phyloP scores from a whole-genome alignment of 78 protist species.

The Monosiga brevicollis region DNA sequence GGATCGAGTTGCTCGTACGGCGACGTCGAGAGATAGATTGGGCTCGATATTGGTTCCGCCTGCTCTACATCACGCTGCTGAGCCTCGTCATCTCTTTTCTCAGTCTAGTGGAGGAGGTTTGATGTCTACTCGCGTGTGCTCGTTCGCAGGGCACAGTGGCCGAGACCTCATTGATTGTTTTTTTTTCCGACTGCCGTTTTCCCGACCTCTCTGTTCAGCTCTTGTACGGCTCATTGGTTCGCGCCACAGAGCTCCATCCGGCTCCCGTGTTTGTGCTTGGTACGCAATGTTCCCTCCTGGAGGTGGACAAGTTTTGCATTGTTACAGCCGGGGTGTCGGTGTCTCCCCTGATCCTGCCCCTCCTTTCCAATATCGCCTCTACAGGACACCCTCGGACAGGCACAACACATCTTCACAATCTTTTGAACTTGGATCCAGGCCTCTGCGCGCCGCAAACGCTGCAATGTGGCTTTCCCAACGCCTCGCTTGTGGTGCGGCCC shows the following conservation, averaged over 20 bases:
- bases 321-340: too few species aligned
- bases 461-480: background rate
- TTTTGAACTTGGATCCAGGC: background rate
- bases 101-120: background rate
- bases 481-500: background rate
- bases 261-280: background rate
- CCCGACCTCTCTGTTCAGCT: background rate
- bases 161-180: background rate
- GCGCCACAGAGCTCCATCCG: background rate
- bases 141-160: too few species aligned
- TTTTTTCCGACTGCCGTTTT: background rate
- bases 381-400: background rate
- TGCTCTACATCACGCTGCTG: background rate
- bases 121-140: too few species aligned
- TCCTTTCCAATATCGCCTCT: background rate
- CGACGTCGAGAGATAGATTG: background rate
- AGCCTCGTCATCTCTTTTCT: background rate
- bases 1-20: background rate
- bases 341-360: too few species aligned
- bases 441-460: background rate
- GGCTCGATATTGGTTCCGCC: background rate
- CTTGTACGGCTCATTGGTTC: background rate
- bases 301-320: background rate
- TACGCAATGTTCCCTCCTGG: background rate
- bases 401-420: background rate